phyloP scores from a whole-genome alignment of 768 basidiomycete species.

The Termitomyces sp. region DNA sequence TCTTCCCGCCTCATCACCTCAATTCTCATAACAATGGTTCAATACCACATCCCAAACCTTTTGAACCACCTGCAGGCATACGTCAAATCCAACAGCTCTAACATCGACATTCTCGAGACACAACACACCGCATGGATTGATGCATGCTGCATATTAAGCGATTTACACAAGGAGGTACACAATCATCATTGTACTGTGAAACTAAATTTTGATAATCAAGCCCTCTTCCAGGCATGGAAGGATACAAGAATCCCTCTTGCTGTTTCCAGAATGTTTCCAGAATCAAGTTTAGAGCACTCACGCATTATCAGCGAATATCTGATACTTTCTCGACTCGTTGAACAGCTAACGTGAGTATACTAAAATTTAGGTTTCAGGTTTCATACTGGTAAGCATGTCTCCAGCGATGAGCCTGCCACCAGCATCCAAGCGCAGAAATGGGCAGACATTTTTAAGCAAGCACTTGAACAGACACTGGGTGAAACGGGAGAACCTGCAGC shows the following conservation, averaged over 20 bases:
- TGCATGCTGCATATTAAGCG: background rate
- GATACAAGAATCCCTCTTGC: slow-evolving; percentile 2
- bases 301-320: slow-evolving; percentile 1
- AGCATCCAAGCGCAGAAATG: slow-evolving; percentile 2
- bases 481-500: slow-evolving; percentile 1
- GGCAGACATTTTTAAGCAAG: background rate
- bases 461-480: background rate
- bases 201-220: no score
- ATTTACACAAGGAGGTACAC: slow-evolving; percentile 7
- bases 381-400: background rate
- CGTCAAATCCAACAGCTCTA: slow-evolving; percentile 5
- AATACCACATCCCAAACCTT: background rate
- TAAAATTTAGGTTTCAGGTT: no score
- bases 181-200: background rate
- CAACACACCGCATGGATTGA: slow-evolving; percentile 8
- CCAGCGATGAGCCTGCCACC: slow-evolving; percentile 7
- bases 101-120: slow-evolving; percentile 1
- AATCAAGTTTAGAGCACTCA: background rate
- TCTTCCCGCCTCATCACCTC: no score
- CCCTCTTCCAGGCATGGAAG: slow-evolving; percentile 2
- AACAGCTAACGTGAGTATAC: slow-evolving; percentile 5
- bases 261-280: slow-evolving; percentile 5
- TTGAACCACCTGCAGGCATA: background rate
- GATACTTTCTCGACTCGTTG: slow-evolving; percentile 8
- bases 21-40: background rate